A percentile compares a stretch with the other conserved stretches of the same genome.
Conservation (phyloP, 176 grass and related monocot species). For the Otatea glauca region DNA sequence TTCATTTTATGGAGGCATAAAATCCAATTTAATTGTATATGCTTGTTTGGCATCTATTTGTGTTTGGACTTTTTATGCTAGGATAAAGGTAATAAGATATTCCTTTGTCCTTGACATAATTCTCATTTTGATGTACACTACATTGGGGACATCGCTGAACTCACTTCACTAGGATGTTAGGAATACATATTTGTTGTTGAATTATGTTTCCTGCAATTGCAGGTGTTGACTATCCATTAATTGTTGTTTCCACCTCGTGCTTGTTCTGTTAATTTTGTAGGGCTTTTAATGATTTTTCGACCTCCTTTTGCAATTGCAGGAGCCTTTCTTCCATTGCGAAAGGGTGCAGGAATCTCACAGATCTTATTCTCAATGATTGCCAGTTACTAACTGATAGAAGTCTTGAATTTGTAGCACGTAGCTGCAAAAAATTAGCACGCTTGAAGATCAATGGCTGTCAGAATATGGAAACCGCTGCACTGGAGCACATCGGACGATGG, state of each 20-base stretch:
- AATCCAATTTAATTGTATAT: conserved; percentile 8
- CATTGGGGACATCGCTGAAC: not conserved
- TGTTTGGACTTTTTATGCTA: not conserved
- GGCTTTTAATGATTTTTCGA: conserved; percentile 16
- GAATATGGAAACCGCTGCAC: conserved; percentile 76
- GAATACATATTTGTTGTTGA: conserved; percentile 6
- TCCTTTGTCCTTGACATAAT: not conserved
- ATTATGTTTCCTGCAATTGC: not conserved
- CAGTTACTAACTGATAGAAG: conserved; percentile 82
- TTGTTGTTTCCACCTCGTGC: conserved; percentile 4
- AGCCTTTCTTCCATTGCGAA: conserved; percentile 82
- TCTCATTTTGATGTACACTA: conserved; percentile 10
- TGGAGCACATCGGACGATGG: conserved; percentile 81
- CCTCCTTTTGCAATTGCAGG: conserved; percentile 52
- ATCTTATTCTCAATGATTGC: conserved; percentile 74
- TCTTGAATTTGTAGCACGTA: conserved; percentile 83
- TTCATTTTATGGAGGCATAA: not conserved
- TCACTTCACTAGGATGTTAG: not conserved
- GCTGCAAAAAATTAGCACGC: conserved; percentile 74
- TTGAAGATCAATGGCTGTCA: conserved; percentile 90
- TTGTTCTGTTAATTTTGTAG: conserved; percentile 27
- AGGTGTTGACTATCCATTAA: not conserved
- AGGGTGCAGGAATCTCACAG: conserved; percentile 87
- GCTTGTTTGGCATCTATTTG: not conserved
- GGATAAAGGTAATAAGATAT: conserved; percentile 1